Evolutionary conservation across 345 rosid species (phyloP), one percentile per base, ranked within the genome.

Genomic region (Triadica sebifera): DNA sequence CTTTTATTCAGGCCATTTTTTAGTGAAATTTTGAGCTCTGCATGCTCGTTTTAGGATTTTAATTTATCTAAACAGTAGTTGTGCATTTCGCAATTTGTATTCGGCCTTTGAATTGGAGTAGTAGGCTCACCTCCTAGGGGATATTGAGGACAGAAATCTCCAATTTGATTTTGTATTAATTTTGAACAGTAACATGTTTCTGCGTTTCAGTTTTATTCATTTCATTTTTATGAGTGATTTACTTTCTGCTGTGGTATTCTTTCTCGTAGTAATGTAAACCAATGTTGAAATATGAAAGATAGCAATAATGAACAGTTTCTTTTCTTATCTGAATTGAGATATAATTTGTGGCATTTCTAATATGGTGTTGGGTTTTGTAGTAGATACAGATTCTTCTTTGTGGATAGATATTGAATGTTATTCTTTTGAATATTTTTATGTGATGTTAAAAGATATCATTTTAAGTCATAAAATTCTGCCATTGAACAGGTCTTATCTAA

Each of bases 401-500:
- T 17, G 5, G 8, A 55, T 15, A 59, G 17, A 59, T 29, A 25
- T 24, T 25, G 17, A 9, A 11, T 59, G 7, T 12, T 59, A 12
- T 25, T 24, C 37, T 37, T 37, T 37, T 37, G 19, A 20, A 58
- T 24, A 6, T 25, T 24, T 38, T 62, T 38, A 22, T 59, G 12
- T 71, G 20, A 43, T 61, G 29, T 47, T 24, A 10, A 29, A 22
- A 20, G 0, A 53, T 9, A 68, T 39, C 15, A 1, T 49, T 37
- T 38, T 10, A 38, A 11, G 37, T 53, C 47, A 15, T 72, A 29
- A 12, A 45, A 62, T 0, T 46, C 29, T 34, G 11, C 37, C 17
- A 50, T 51, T 73, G 47, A 68, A 65, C 89, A 94, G 97, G 89
- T 92, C 70, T 78, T 92, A 66, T 80, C 75, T 7, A 97, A 94